phyloP scores from a whole-genome alignment of 2,329 filamentous ascomycete genomes.

The Alternaria postmessia region DNA sequence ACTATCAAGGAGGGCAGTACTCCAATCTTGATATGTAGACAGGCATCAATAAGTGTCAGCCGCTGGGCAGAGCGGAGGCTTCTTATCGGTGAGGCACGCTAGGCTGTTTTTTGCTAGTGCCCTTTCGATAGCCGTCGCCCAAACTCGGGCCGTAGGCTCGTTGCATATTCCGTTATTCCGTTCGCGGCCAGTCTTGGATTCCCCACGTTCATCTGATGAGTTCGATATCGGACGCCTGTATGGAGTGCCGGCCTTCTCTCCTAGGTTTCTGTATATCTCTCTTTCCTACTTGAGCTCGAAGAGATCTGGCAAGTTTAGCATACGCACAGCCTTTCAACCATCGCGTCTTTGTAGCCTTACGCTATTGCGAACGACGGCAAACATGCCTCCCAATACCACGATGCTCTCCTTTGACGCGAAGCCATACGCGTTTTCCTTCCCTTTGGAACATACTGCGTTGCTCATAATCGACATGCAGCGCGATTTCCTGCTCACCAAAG shows the following conservation, averaged over 20 bases:
- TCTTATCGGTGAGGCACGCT: not conserved
- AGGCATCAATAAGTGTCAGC: not conserved
- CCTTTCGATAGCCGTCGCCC: constrained; percentile 23
- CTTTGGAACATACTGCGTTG: constrained; percentile 57
- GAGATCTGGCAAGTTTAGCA: not conserved
- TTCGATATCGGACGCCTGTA: not conserved
- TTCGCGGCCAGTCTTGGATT: constrained; percentile 3
- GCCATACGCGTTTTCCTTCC: constrained; percentile 61
- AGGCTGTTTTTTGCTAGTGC: not conserved
- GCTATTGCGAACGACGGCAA: constrained; percentile 15
- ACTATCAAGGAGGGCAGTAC: not conserved
- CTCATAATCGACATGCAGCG: constrained; percentile 63
- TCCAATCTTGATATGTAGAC: not conserved
- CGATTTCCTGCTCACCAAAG: constrained; percentile 59
- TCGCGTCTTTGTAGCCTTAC: not conserved
- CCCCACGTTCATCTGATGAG: constrained; percentile 12
- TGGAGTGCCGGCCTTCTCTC: not conserved
- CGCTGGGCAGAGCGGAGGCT: not conserved
- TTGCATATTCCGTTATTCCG: constrained; percentile 14
- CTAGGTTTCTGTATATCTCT: not conserved
- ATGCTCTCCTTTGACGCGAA: constrained; percentile 43
- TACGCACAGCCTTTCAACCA: not conserved
- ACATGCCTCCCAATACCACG: not conserved
- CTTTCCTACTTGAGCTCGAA: not conserved
- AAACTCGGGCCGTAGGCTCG: constrained; percentile 22